These are phyloP conservation scores for Lotmaria passim DNA, from an alignment of 208 protist species.

Conservation along the genomic window DNA sequence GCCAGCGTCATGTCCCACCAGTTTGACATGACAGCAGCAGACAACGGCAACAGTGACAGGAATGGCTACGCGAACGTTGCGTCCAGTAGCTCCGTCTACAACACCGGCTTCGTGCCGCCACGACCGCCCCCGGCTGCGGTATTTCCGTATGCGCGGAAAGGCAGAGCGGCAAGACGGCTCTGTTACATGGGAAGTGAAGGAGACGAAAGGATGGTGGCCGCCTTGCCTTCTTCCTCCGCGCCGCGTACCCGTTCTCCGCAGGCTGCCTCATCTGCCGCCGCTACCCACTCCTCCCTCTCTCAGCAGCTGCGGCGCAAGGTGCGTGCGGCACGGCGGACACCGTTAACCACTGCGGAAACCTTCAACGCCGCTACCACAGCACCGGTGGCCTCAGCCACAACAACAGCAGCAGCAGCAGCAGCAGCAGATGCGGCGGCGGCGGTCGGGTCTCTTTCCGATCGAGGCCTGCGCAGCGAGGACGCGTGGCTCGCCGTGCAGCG, in stretches of 20 bases:
- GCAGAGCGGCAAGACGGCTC: not conserved
- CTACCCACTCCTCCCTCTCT: not conserved
- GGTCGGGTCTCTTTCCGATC: not conserved
- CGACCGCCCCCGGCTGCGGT: not conserved
- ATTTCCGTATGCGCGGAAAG: not conserved
- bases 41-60: not conserved
- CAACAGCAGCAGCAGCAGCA: too few relatives aligned
- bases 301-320: constrained; percentile 17
- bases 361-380: too few relatives aligned
- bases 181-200: not conserved
- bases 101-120: not conserved
- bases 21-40: not conserved
- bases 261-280: not conserved
- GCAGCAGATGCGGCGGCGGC: not conserved
- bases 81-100: not conserved
- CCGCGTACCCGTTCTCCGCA: not conserved
- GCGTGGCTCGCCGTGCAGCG: constrained; percentile 31
- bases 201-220: not conserved
- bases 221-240: not conserved
- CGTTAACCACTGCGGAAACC: not conserved
- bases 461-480: constrained; percentile 24
- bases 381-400: too few relatives aligned
- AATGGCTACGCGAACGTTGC: not conserved
- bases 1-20: too few relatives aligned
- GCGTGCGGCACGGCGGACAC: constrained; percentile 17